A percentile compares a stretch with the other conserved stretches of the same genome.
Conservation (phyloP, 495 filamentous ascomycete species). For the Thermochaetoides thermophila region DNA sequence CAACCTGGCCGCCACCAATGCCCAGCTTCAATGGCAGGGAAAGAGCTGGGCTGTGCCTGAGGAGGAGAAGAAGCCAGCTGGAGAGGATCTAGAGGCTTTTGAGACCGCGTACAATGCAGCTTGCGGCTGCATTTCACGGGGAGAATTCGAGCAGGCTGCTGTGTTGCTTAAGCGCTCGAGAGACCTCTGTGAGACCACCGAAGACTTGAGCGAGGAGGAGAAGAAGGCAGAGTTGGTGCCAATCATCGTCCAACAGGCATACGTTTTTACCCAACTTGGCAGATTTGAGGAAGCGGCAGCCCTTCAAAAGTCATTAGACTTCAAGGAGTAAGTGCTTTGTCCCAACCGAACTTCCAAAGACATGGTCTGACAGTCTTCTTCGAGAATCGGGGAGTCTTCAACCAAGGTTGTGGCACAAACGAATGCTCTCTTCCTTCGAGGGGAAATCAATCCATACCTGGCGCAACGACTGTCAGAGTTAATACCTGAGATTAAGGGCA, state of each 20-base stretch:
- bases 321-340: slow-evolving; percentile 22
- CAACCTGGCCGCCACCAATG: slow-evolving; percentile 65
- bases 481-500: slow-evolving; percentile 40
- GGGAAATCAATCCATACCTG: slow-evolving; percentile 59
- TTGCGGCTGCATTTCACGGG: slow-evolving; percentile 68
- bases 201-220: slow-evolving; percentile 73
- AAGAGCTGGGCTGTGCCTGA: slow-evolving; percentile 24
- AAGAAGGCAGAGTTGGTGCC: slow-evolving; percentile 70
- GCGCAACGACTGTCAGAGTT: slow-evolving; percentile 52
- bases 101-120: slow-evolving; percentile 90
- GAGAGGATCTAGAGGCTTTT: slow-evolving; percentile 78
- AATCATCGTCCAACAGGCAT: slow-evolving; percentile 76
- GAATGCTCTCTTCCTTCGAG: slow-evolving; percentile 51
- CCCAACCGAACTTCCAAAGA: no score
- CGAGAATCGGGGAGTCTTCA: slow-evolving; percentile 62
- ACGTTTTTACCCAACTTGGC: slow-evolving; percentile 56
- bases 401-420: slow-evolving; percentile 65
- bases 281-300: slow-evolving; percentile 59
- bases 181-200: slow-evolving; percentile 71
- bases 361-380: slow-evolving; percentile 13
- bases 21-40: slow-evolving; percentile 77
- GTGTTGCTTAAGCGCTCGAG: slow-evolving; percentile 71
- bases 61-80: slow-evolving; percentile 36
- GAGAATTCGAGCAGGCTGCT: slow-evolving; percentile 58
- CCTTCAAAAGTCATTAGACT: slow-evolving; percentile 44